phyloP scores from a whole-genome alignment of 495 filamentous ascomycete species.

The Aspergillus nidulans region DNA sequence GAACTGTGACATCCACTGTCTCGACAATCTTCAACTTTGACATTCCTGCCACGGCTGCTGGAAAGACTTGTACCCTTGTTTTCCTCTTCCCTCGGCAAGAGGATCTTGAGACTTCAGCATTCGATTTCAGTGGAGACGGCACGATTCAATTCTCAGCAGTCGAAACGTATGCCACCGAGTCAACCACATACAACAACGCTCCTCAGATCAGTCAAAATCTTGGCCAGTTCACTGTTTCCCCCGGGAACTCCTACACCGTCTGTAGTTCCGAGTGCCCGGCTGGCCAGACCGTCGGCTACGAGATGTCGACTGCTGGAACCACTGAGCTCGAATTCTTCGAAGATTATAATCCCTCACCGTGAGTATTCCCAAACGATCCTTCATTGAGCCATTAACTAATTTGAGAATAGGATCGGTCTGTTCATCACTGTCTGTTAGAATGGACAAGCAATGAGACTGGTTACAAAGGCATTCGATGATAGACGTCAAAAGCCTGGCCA shows the following conservation, averaged over 20 bases:
- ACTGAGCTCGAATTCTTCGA: conserved; percentile 61
- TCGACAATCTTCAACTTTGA: conserved; percentile 69
- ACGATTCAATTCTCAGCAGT: conserved; percentile 50
- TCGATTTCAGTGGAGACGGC: conserved; percentile 55
- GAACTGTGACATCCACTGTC: conserved; percentile 48
- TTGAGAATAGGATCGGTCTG: conserved; percentile 47
- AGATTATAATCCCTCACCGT: conserved; percentile 55
- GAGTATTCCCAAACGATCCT: conserved; percentile 15
- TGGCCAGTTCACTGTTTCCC: conserved; percentile 43
- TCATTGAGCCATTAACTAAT: conserved; percentile 18
- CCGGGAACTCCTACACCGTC: conserved; percentile 55
- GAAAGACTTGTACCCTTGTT: conserved; percentile 59
- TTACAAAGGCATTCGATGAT: background rate
- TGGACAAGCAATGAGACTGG: conserved; percentile 3
- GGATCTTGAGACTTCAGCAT: conserved; percentile 52
- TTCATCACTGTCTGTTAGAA: conserved; percentile 56
- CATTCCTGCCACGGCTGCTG: conserved; percentile 48
- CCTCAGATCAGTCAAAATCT: conserved; percentile 44
- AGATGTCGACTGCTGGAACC: conserved; percentile 48
- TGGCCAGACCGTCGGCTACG: conserved; percentile 45
- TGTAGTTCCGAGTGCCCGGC: conserved; percentile 53
- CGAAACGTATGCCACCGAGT: conserved; percentile 25
- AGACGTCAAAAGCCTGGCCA: background rate
- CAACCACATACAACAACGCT: conserved; percentile 49
- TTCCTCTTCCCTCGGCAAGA: conserved; percentile 59